Conservation (phyloP, 1,139 yeast genomes). For the Nematodospora anomalae region DNA sequence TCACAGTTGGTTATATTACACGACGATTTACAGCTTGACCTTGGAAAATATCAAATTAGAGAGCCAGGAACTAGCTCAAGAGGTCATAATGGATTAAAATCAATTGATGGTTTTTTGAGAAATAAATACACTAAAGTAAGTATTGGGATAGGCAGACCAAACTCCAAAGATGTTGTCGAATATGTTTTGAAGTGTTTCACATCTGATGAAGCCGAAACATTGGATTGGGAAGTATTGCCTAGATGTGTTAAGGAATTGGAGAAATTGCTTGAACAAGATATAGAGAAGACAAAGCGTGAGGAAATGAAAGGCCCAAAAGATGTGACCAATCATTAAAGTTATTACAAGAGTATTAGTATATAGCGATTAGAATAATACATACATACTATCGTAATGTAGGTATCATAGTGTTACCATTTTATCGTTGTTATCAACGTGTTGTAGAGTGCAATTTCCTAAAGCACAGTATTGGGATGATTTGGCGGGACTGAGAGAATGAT, state of each 20-base stretch:
- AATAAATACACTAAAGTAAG: slow-evolving; percentile 54
- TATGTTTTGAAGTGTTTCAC: slow-evolving; percentile 59
- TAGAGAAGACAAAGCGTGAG: too few species aligned
- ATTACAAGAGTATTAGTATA: too few species aligned
- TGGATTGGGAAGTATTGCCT: slow-evolving; percentile 40
- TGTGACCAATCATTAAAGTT: too few species aligned
- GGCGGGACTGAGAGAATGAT: too few species aligned
- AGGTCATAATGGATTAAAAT: slow-evolving; percentile 80
- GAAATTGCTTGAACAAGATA: slow-evolving; percentile 24
- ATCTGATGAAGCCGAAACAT: slow-evolving; percentile 30
- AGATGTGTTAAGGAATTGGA: slow-evolving; percentile 36
- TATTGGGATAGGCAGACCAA: slow-evolving; percentile 74
- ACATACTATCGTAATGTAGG: too few species aligned
- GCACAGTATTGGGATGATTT: too few species aligned
- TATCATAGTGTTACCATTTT: too few species aligned
- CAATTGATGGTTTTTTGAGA: slow-evolving; percentile 44
- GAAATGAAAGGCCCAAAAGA: slow-evolving; percentile 1
- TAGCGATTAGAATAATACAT: too few species aligned
- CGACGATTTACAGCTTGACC: slow-evolving; percentile 67
- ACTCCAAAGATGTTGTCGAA: slow-evolving; percentile 48
- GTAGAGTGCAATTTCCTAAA: too few species aligned
- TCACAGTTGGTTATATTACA: slow-evolving; percentile 57
- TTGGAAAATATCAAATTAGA: slow-evolving; percentile 65
- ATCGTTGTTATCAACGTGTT: too few species aligned
- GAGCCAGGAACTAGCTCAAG: slow-evolving; percentile 57